Base-by-base conservation (phyloP, 2,329 filamentous ascomycete genomes). In the Peltaster fructicola region DNA sequence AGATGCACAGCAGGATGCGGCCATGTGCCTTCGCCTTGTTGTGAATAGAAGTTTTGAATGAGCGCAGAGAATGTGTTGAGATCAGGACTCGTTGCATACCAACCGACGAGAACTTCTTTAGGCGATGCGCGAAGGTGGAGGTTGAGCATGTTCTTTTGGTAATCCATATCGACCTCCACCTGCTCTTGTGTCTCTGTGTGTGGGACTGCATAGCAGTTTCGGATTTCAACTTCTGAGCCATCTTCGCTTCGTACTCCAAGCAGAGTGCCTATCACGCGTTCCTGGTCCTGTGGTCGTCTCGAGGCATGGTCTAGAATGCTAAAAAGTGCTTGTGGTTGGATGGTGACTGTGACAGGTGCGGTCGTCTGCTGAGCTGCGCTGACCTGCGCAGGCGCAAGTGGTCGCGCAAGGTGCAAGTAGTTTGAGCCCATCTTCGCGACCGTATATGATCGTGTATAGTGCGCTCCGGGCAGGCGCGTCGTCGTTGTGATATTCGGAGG, bases 91-190 rank as follows among this genome's bases (percentile, higher is more conserved):
- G 88, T 98, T 36, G 88, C 91, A 61, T 98, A 98, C 88, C 88
- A 98, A 47, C 88, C 88, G 34, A 98, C 76, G 30, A 98, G 69
- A 27, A 82, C 72, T 57, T 98, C 88, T 56, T 82, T 80, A 24
- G 88, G 88, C 54, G 82, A 78, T 30, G 84, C 85, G 59, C 85
- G 85, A 41, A 95, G 72, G 52, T 92, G 85, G 43, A 98, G 64
- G 31, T 79, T 76, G 30, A 95, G 73, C 88, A 98, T 98, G 56
- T 85, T 84, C 69, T 95, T 95, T 61, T 98, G 88, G 59, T 95
- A 98, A 58, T 98, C 88, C 67, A 98, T 91, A 52, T 98, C 88
- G 37, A 98, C 88, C 58, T 98, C 88, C 45, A 98, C 88, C 58
- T 98, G 88, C 57, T 98, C 88, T 52, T 84, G 78, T 41, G 85